Base-by-base conservation (phyloP, 305 asterid genomes). In the Salvia sclarea region DNA sequence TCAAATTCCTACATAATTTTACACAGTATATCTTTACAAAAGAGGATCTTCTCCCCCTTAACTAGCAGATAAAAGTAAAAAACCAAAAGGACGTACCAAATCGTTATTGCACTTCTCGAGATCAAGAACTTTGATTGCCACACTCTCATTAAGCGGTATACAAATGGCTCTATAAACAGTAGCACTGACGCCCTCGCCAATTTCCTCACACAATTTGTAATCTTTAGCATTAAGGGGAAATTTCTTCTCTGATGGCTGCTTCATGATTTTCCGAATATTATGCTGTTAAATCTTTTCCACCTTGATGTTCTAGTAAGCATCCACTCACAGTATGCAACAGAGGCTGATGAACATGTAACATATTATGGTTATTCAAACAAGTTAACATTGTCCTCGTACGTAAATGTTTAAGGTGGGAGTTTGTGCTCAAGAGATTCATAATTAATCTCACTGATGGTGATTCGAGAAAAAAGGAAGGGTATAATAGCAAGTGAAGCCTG, bases 141-240 rank as follows among this genome's bases (percentile, higher is more conserved):
- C 96, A 44, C 56, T 74, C 83, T 85, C 97, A 55, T 89, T 77
- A 48, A 84, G 85, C 0, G 97, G 98, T 71, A 89, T 40, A 53
- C 99, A 92, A 47, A 82, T 84, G 64, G 99, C 98, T 72, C 87
- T 85, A 70, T 86, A 85, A 38, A 94, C 99, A 47, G 96, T 82
- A 31, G 98, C 97, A 76, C 99, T 91, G 74, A 89, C 98, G 60
- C 99, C 98, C 70, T 95, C 97, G 75, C 99, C 99, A 66, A 92
- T 83, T 84, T 92, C 95, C 83, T 95, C 99, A 13, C 73, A 80
- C 76, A 95, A 82, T 66, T 81, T 76, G 75, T 88, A 95, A 75
- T 88, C 89, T 62, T 86, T 78, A 28, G 97, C 95, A 53, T 72
- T 69, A 37, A 95, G 87, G 61, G 98, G 92, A 79, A 75, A 95